Evolutionary conservation across 1,284 basidiomycete genomes (phyloP).

Genomic region (Heterobasidion occidentale): DNA sequence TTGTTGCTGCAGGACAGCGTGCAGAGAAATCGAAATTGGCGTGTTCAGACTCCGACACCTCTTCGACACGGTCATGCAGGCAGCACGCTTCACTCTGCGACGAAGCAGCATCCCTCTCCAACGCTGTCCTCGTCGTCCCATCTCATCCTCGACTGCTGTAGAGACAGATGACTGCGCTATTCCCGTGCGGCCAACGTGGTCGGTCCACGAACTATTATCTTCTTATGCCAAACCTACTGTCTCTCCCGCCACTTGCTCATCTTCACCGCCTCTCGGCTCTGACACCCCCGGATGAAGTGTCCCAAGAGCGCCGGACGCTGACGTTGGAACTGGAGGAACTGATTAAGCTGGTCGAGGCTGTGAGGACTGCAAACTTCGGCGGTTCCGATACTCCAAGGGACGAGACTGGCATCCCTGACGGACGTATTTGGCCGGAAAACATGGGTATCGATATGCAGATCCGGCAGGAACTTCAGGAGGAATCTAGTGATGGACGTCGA

Average conservation of each 20-base stretch:
- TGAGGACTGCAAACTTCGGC: conserved; percentile 50
- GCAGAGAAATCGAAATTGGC: conserved; percentile 7
- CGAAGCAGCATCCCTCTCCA: conserved; percentile 5
- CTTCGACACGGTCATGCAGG: background rate
- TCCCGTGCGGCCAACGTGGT: conserved; percentile 65
- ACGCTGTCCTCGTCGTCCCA: conserved; percentile 1
- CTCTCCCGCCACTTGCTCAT: conserved; percentile 44
- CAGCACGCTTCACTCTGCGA: background rate
- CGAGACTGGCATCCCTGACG: conserved; percentile 30
- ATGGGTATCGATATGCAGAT: conserved; percentile 24
- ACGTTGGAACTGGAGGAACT: conserved; percentile 60
- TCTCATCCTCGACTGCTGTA: conserved; percentile 4
- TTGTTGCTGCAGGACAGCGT: background rate
- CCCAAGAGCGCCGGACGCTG: conserved; percentile 38
- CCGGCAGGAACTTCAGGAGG: conserved; percentile 14
- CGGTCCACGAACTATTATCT: conserved; percentile 61
- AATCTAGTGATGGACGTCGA: conserved; percentile 27
- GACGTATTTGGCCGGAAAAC: conserved; percentile 33
- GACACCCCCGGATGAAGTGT: conserved; percentile 47
- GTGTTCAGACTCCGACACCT: conserved; percentile 10
- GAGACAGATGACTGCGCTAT: conserved; percentile 51
- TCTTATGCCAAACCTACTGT: conserved; percentile 66
- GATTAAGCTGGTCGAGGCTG: conserved; percentile 69
- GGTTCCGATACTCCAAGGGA: conserved; percentile 11
- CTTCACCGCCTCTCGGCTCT: conserved; percentile 68